Evolutionary conservation across 139 green algal species (phyloP), one percentile per base, ranked within the genome.

Genomic region (Edaphochlamys debaryana): DNA sequence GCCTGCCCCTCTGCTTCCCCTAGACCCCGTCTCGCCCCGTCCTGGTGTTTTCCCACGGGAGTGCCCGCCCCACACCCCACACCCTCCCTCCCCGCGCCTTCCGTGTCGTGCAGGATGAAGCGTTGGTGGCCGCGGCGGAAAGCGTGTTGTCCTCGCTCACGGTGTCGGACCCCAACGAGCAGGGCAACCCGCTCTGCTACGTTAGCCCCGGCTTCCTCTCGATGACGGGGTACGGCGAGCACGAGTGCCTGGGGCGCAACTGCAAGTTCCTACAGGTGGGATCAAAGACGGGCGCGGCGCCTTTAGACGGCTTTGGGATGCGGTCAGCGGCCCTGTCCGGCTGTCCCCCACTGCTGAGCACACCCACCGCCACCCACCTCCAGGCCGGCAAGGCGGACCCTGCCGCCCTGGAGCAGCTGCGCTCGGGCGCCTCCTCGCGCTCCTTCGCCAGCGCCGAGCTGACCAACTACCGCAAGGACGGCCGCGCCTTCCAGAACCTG

Each of bases 401-500:
- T 1, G 32, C 41, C 4, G 66, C 76, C 45, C 45, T 70, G 23
- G 62, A 32, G 19, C 25, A 34, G 8, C n/a, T 82, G 36, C 68
- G 42, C 3, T 13, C 41, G 0, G 56, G 32, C 20, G 6, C 85
- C 20, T 22, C 38, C 7, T 70, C 48, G 6, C 50, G 63, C 22
- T 27, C 48, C 23, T 82, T 82, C 32, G 40, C 32, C 23, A 32
- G 19, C n/a, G 27, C 50, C 27, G 80, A 87, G 68, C 27, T 87
- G 1, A 82, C 48, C 17, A 96, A 96, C 84, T 95, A 95, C 85
- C 88, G 76, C 27, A 91, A 93, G 70, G 92, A 97, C 69, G 95
- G 95, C 13, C 94, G 86, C 40, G 84, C 92, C 22, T 98, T 98
- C 74, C 95, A 93, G 93, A 97, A 97, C 88, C 82, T 97, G 66